These are phyloP conservation scores for Colletotrichum limetticola DNA, from an alignment of 2,329 filamentous ascomycete genomes.

Conservation along the genomic window DNA sequence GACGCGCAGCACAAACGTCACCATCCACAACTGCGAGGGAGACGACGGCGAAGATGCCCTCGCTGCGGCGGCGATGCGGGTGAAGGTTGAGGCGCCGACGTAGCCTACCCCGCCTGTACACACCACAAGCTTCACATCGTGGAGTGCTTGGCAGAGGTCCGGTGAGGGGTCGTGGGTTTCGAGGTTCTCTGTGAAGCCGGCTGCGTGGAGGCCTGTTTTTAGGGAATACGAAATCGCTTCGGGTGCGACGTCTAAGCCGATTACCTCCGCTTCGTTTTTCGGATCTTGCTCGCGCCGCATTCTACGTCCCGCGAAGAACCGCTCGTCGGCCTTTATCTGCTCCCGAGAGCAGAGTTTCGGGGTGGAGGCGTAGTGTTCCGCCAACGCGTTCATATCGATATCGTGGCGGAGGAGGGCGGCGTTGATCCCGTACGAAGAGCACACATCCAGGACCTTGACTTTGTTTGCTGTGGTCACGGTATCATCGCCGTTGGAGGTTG, in stretches of 20 bases:
- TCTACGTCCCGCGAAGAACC: not conserved
- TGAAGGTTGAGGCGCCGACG: not conserved
- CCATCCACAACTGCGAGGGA: conserved; percentile 2
- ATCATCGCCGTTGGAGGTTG: not conserved
- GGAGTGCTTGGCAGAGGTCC: not conserved
- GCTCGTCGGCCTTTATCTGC: not conserved
- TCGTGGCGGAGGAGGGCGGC: conserved; percentile 15
- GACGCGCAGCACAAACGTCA: conserved; percentile 17
- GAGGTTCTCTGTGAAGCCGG: conserved; percentile 1
- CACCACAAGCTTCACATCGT: not conserved
- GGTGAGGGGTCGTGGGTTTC: conserved; percentile 2
- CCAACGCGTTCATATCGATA: not conserved
- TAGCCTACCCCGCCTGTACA: conserved; percentile 26
- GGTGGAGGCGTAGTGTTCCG: not conserved
- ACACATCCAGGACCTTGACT: conserved; percentile 8
- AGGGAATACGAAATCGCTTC: not conserved
- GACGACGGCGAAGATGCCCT: not conserved
- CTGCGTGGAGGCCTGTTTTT: not conserved
- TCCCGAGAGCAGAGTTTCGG: not conserved
- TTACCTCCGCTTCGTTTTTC: not conserved
- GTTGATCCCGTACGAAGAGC: conserved; percentile 28
- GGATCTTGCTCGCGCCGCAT: not conserved
- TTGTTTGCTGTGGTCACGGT: not conserved
- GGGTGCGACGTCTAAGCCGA: conserved; percentile 6
- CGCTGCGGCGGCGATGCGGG: not conserved